phyloP scores from a whole-genome alignment of 495 filamentous ascomycete genomes.

The Aspergillus hancockii region DNA sequence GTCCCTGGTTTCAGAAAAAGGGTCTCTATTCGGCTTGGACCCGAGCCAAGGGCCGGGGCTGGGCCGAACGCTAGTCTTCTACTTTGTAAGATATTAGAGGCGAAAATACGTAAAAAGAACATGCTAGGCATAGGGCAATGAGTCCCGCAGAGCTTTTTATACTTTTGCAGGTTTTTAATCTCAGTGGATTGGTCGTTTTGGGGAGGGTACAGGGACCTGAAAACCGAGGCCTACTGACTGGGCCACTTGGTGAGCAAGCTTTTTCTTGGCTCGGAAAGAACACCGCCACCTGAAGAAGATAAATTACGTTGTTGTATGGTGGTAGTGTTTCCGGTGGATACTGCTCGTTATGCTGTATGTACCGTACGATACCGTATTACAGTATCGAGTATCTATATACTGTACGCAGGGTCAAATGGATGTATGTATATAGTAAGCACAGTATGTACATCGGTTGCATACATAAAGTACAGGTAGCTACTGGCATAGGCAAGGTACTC shows the following conservation, averaged over 20 bases:
- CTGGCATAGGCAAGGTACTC: neutral
- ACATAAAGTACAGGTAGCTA: neutral
- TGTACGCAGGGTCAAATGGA: slow-evolving; percentile 3
- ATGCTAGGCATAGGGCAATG: neutral
- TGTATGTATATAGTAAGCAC: no score
- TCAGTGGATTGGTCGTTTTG: neutral
- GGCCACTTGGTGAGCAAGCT: slow-evolving; percentile 14
- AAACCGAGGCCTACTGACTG: slow-evolving; percentile 1
- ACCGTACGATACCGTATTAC: slow-evolving; percentile 2
- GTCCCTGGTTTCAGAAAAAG: neutral
- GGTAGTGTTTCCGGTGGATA: neutral
- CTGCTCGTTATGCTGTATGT: neutral
- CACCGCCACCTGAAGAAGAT: slow-evolving; percentile 10
- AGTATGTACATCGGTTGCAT: neutral
- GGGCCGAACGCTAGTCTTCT: neutral
- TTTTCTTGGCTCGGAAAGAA: slow-evolving; percentile 18
- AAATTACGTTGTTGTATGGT: slow-evolving; percentile 1
- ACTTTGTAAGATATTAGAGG: neutral
- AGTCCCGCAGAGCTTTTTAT: neutral
- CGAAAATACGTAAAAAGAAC: slow-evolving; percentile 3
- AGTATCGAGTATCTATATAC: neutral
- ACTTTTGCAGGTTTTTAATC: neutral
- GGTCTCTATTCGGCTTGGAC: slow-evolving; percentile 3
- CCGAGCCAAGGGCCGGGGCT: slow-evolving; percentile 6
- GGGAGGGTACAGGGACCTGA: neutral